Base-by-base conservation (phyloP, 2,329 filamentous ascomycete genomes). In the Pseudodiploospora longispora region DNA sequence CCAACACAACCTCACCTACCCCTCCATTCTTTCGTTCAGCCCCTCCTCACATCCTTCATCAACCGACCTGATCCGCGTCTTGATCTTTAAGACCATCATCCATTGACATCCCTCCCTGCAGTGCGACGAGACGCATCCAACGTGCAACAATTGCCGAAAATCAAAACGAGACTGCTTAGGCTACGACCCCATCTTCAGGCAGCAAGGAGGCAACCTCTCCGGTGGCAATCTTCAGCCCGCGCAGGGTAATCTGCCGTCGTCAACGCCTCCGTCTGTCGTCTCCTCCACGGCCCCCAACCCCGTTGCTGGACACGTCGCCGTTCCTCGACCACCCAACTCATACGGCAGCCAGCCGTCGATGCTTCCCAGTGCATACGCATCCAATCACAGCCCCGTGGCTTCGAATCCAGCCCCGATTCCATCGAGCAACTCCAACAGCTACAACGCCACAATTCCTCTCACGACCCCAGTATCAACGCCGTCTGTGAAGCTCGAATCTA, bases 101-200 rank as follows among this genome's bases (percentile, higher is more conserved):
- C 50, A 40, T 55, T 62, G 57, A 57, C 54, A 49, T 53, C 39
- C 41, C 43, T 53, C 48, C 50, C 48, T 55, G 54, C 63, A 96
- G 93, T 98, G 93, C 70, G 93, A 97, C 78, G 93, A 98, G 74
- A 82, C 81, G 49, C 89, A 95, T 65, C 93, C 93, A 27, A 82
- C 84, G 48, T 98, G 93, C 73, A 83, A 88, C 68, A 88, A 93
- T 61, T 93, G 87, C 69, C 83, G 84, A 60, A 93, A 93, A 65
- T 89, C 85, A 54, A 93, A 91, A 68, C 85, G 87, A 59, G 86
- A 91, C 57, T 93, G 87, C 59, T 63, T 89, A 40, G 87, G 87
- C 44, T 93, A 93, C 76, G 87, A 93, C 59, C 86, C 87, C 33
- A 87, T 91, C 58, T 93, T 91, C 70, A 87, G 88, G 66, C 78